Evolutionary conservation across 768 basidiomycete genomes (phyloP).

Genomic region (Leccinum subtestaceum): DNA sequence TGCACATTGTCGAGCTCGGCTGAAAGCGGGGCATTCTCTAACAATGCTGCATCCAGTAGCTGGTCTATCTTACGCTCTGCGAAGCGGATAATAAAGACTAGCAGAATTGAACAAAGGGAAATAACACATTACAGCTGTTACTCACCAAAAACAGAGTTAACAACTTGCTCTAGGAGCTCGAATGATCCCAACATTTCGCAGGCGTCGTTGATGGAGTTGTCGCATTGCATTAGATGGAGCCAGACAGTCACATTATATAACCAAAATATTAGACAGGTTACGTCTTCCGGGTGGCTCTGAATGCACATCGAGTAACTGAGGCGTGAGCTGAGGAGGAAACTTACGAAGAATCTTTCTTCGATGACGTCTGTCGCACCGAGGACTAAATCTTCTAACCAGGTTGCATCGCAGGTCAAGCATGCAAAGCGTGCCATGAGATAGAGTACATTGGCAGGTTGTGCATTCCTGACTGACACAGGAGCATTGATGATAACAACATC

Average conservation of each 20-base stretch:
- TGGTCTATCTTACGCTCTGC: constrained; percentile 87
- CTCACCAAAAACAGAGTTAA: constrained; percentile 92
- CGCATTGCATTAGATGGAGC: constrained; percentile 88
- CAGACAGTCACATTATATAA: constrained; percentile 87
- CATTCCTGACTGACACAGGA: constrained; percentile 64
- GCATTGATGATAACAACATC: constrained; percentile 79
- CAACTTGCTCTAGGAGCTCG: constrained; percentile 83
- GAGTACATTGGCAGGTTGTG: constrained; percentile 87
- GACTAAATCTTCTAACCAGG: constrained; percentile 90
- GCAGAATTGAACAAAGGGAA: constrained; percentile 1
- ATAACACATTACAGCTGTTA: constrained; percentile 1
- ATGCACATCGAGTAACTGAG: constrained; percentile 15
- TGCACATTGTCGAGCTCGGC: constrained; percentile 78
- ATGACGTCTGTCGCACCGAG: constrained; percentile 89
- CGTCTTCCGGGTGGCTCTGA: constrained; percentile 79
- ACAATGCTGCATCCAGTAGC: constrained; percentile 74
- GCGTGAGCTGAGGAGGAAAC: constrained; percentile 31
- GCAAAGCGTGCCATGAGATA: constrained; percentile 93
- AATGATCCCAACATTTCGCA: constrained; percentile 86
- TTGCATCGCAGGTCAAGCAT: constrained; percentile 83
- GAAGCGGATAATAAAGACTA: constrained; percentile 93
- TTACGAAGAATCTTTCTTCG: constrained; percentile 88
- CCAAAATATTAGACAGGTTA: constrained; percentile 91
- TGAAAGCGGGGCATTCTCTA: constrained; percentile 79
- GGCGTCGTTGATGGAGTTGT: constrained; percentile 69